These are phyloP conservation scores for Fusarium acutatum DNA, from an alignment of 2,329 filamentous ascomycete genomes.

Conservation along the genomic window DNA sequence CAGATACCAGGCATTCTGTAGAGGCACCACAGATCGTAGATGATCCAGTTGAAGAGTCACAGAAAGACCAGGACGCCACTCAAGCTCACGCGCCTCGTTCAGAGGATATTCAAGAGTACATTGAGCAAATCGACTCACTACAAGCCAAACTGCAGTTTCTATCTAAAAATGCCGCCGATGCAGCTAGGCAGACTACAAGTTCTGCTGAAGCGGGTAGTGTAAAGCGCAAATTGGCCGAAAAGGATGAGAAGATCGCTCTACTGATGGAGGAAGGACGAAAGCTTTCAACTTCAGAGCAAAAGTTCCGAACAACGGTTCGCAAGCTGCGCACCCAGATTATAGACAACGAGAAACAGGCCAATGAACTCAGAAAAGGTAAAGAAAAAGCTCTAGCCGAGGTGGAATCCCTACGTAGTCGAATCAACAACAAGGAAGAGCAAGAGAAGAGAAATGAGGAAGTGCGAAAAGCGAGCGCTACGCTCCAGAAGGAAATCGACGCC, in stretches of 20 bases:
- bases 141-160: slow-evolving; percentile 92
- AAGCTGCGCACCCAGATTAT: slow-evolving; percentile 74
- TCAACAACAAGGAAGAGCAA: slow-evolving; percentile 59
- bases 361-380: slow-evolving; percentile 65
- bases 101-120: slow-evolving; percentile 83
- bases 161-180: slow-evolving; percentile 79
- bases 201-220: slow-evolving; percentile 69
- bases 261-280: slow-evolving; percentile 93
- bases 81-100: slow-evolving; percentile 60
- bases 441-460: slow-evolving; percentile 64
- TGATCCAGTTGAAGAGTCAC: background rate
- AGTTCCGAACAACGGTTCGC: slow-evolving; percentile 83
- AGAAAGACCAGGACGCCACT: slow-evolving; percentile 33
- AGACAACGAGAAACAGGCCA: slow-evolving; percentile 71
- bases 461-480: slow-evolving; percentile 62
- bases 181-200: slow-evolving; percentile 74
- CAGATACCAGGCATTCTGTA: background rate
- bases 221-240: slow-evolving; percentile 86
- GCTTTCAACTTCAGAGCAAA: slow-evolving; percentile 85
- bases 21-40: background rate
- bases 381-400: slow-evolving; percentile 66
- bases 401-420: slow-evolving; percentile 55
- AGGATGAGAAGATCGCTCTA: slow-evolving; percentile 87
- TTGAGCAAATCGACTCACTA: slow-evolving; percentile 90
- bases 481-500: slow-evolving; percentile 49